These are phyloP conservation scores for Astragalus membranaceus DNA, from an alignment of 306 rosid genomes.

Conservation along the genomic window DNA sequence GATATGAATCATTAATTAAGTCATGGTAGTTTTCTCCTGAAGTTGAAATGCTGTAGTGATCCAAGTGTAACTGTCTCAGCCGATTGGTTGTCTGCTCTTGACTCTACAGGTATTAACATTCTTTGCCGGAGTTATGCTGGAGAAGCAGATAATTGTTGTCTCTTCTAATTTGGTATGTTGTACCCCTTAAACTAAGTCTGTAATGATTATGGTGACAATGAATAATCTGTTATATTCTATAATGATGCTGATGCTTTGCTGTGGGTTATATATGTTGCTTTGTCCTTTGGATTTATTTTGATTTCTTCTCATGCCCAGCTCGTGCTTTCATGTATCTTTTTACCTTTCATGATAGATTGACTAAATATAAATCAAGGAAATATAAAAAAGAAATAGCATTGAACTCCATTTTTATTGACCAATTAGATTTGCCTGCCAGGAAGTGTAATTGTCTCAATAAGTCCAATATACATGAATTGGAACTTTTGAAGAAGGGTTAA, in stretches of 20 bases:
- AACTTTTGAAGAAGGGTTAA: neutral
- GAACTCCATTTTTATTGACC: neutral
- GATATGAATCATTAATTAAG: too few relatives aligned
- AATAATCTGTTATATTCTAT: too few relatives aligned
- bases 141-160: too few relatives aligned
- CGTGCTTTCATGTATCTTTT: neutral
- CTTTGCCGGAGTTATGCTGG: too few relatives aligned
- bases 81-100: too few relatives aligned
- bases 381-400: neutral
- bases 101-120: too few relatives aligned
- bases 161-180: too few relatives aligned
- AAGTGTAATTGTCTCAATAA: neutral
- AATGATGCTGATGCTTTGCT: neutral
- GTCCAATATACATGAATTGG: neutral
- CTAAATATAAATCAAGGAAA: neutral
- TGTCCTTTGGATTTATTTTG: slow-evolving; percentile 2
- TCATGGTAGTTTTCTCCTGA: too few relatives aligned
- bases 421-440: slow-evolving; percentile 1
- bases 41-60: too few relatives aligned
- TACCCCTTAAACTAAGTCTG: too few relatives aligned
- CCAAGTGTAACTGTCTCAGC: too few relatives aligned
- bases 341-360: neutral
- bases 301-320: neutral
- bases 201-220: too few relatives aligned
- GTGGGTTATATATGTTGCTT: neutral